Evolutionary conservation across 2,329 filamentous ascomycete species (phyloP).

Genomic region (Colletotrichum sansevieriae): DNA sequence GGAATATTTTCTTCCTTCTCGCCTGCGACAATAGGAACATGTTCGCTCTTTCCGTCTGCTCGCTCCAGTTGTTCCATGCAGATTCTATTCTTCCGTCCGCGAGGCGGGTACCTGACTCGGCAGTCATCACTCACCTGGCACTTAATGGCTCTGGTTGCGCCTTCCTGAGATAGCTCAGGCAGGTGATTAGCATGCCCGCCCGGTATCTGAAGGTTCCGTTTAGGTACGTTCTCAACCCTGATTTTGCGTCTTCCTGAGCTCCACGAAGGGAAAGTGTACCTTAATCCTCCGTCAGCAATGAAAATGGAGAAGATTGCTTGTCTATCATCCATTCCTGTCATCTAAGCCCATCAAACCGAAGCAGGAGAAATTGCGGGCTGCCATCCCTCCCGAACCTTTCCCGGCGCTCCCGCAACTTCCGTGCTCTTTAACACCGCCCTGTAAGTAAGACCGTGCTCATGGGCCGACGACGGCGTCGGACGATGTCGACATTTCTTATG

Average conservation of each 20-base stretch:
- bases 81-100: conserved; percentile 15
- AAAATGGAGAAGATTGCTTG: too few relatives aligned
- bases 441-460: too few relatives aligned
- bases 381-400: background rate
- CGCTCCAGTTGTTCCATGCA: conserved; percentile 11
- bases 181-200: background rate
- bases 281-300: background rate
- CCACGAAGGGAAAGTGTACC: background rate
- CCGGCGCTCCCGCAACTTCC: background rate
- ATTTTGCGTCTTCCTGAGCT: background rate
- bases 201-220: conserved; percentile 1
- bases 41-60: background rate
- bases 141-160: background rate
- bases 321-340: too few relatives aligned
- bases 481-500: too few relatives aligned
- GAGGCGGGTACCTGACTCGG: background rate
- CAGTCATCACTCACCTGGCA: background rate
- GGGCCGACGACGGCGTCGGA: too few relatives aligned
- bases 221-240: conserved; percentile 1
- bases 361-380: too few relatives aligned
- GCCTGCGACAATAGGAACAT: background rate
- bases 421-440: too few relatives aligned
- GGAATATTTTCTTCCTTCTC: conserved; percentile 10
- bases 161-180: conserved; percentile 17
- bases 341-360: too few relatives aligned